A percentile compares a stretch with the other conserved stretches of the same genome.
Evolutionary conservation across 129 eudicot species (phyloP).

Genomic region (Apium graveolens): DNA sequence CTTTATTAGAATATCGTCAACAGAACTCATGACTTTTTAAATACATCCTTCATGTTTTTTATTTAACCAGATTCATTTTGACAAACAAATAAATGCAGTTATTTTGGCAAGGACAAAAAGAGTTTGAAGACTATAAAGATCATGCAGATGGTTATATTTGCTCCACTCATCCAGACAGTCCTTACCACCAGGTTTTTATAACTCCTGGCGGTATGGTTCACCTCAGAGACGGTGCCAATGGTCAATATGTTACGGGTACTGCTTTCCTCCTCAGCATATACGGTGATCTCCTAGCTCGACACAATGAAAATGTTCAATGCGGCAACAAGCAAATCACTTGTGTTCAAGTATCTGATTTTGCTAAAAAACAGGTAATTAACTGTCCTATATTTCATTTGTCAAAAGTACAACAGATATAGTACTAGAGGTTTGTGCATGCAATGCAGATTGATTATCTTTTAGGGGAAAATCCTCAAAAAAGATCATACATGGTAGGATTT

Average conservation of each 20-base stretch:
- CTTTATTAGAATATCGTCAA: not conserved
- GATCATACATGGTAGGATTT: constrained; percentile 91
- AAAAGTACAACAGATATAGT: not conserved
- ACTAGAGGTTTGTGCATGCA: not conserved
- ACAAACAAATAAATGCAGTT: constrained; percentile 30
- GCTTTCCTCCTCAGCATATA: constrained; percentile 61
- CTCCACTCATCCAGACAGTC: constrained; percentile 57
- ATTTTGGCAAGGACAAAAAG: constrained; percentile 48
- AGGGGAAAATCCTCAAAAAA: constrained; percentile 51
- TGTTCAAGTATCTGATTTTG: constrained; percentile 36
- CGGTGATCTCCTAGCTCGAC: constrained; percentile 44
- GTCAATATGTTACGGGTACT: constrained; percentile 68
- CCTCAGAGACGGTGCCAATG: constrained; percentile 82
- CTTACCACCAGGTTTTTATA: constrained; percentile 44
- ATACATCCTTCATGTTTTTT: not conserved
- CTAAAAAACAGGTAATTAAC: constrained; percentile 55
- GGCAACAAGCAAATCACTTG: constrained; percentile 37
- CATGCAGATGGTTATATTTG: constrained; percentile 66
- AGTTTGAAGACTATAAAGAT: constrained; percentile 36
- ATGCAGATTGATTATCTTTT: constrained; percentile 76
- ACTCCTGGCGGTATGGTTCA: constrained; percentile 74
- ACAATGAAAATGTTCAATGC: constrained; percentile 46
- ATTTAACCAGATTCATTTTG: not conserved
- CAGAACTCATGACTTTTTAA: not conserved
- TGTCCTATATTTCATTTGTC: not conserved